Base-by-base conservation (phyloP, 768 basidiomycete species). In the Cubamyces lactineus region DNA sequence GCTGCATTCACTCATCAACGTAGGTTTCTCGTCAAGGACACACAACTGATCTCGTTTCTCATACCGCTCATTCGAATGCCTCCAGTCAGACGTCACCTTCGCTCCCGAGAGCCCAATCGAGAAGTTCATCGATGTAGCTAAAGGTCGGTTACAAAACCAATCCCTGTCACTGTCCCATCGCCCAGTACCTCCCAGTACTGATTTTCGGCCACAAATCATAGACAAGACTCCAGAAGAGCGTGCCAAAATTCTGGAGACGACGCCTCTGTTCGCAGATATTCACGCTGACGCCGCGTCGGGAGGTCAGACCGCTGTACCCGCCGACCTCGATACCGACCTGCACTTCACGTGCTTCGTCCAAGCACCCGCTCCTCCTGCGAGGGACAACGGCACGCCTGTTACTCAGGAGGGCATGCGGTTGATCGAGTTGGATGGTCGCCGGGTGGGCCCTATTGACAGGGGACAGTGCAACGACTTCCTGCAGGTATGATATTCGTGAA, bases 331-430 rank as follows among this genome's bases (percentile, higher is more conserved):
- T 41, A 90, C 89, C 0, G 81, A 91, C 67, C 78, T 93, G 8
- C 96, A 97, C 74, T 98, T 96, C 66, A 91, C 91, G 1, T 87
- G 88, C 68, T 98, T 97, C 68, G 84, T 97, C 38, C 80, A 82
- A 60, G 91, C 90, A 0, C 85, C 86, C 1, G 78, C 75, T 34
- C 71, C 77, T 1, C 72, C 73, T 1, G 65, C 75, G 15, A 71
- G 81, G n/a, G 72, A 65, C 23, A 67, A 69, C 0, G 67, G 69
- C 42, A 46, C 40, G 7, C 24, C 58, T 2, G 47, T 67, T 17
- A 59, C 57, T 21, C 13, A 49, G 30, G 57, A 63, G 45, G 57
- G 72, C 19, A 67, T 69, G 39, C 80, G 89, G 48, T 73, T 97
- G 7, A 76, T 96, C 47, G 96, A 97, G 73, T 77, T 98, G 49